These are phyloP conservation scores for Alternaria ethzedia DNA, from an alignment of 2,329 filamentous ascomycete species.

Conservation along the genomic window DNA sequence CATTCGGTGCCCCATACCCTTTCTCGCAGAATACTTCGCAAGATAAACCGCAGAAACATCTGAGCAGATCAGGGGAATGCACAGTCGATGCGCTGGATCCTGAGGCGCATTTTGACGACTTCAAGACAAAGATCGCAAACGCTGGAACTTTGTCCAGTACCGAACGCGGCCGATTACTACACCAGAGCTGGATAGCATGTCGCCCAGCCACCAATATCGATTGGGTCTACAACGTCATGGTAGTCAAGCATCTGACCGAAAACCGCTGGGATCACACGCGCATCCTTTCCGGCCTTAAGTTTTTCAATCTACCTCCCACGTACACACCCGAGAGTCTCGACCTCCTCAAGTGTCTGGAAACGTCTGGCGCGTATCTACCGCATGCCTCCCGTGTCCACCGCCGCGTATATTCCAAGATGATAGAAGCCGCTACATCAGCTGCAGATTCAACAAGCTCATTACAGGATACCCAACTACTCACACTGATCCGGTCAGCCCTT, in stretches of 20 bases:
- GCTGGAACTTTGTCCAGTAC: neutral
- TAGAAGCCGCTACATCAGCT: conserved; percentile 7
- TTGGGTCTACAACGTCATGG: conserved; percentile 16
- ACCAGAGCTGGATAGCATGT: conserved; percentile 10
- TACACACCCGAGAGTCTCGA: conserved; percentile 15
- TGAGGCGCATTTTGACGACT: conserved; percentile 13
- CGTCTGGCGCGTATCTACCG: conserved; percentile 2
- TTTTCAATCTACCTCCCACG: conserved; percentile 9
- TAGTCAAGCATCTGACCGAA: conserved; percentile 17
- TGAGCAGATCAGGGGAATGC: neutral
- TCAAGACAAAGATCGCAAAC: conserved; percentile 12
- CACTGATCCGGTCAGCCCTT: conserved; percentile 21
- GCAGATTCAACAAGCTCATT: neutral
- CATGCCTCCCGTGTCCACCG: conserved; percentile 4
- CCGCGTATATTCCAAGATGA: conserved; percentile 17
- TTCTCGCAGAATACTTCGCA: conserved; percentile 3
- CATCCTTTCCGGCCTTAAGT: conserved; percentile 4
- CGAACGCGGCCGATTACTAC: neutral
- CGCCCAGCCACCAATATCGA: conserved; percentile 7
- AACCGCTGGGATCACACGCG: conserved; percentile 13
- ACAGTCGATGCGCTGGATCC: neutral
- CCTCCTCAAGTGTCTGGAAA: conserved; percentile 21
- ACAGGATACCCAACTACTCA: conserved; percentile 17
- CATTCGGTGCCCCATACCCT: conserved; percentile 1
- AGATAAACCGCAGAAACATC: neutral